Evolutionary conservation across 371 early-diverging fungal genomes (phyloP), one percentile per base, ranked within the genome.

Genomic region (Capillidium heterosporum): DNA sequence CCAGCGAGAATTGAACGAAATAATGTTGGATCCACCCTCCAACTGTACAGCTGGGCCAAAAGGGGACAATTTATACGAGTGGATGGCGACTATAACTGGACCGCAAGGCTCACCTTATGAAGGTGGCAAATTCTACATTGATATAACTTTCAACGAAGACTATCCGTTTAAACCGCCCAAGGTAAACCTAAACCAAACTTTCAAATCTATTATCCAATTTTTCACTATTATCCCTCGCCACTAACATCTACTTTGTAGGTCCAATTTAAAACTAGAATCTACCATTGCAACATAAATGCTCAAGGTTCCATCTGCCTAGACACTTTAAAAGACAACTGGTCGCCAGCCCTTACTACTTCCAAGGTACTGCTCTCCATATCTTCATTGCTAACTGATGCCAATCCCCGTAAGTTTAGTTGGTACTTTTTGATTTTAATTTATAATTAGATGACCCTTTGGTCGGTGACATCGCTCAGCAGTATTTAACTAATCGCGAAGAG

Each of bases 11-110:
- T 75, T 94, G 54, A 91, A 91, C 23, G 95, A 95, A 63, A 94
- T 95, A 59, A 82, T 81, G 58, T 74, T 92, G 44, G 92, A 93
- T 66, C 96, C 96, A 15, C 96, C 96, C 32, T 81, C 81, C 61
- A 89, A 89, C 67, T 89, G 90, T 85, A 89, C 81, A 80, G 96
- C 96, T 47, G 90, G 93, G 21, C 96, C 96, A 1, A 94, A 91
- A 63, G 89, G 89, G 29, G 95, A 94, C 66, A 91, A 91, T 61
- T 67, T 95, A 52, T 94, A 85, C 67, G 93, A 95, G 60, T 95
- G 96, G 96, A 84, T 86, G 1, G 80, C 93, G 24, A 94, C 95
- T 8, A 89, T 95, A 59, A 77, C 78, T 59, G 96, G 99, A 1
- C 97, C 98, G 4, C 68, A 74, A 35, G 85, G 76, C 26, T 84